Conservation (phyloP, 495 filamentous ascomycete genomes). For the Platismatia glauca region DNA sequence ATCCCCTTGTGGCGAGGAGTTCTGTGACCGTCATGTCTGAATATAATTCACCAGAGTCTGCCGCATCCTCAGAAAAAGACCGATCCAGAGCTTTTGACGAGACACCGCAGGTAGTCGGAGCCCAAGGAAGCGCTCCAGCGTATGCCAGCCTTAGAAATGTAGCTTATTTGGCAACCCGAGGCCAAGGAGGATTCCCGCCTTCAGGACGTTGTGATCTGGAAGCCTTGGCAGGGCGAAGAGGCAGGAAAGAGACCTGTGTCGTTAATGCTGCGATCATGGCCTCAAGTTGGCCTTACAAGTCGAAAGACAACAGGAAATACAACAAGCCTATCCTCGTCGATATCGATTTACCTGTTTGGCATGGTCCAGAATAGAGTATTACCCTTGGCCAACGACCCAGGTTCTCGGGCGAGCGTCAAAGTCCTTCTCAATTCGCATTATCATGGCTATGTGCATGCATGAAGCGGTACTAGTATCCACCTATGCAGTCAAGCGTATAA, state of each 20-base stretch:
- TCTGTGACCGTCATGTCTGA: background rate
- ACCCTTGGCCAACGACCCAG: background rate
- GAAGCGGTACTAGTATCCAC: background rate
- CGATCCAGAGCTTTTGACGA: background rate
- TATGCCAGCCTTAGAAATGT: background rate
- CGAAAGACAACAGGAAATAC: slow-evolving; percentile 45
- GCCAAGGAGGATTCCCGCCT: slow-evolving; percentile 33
- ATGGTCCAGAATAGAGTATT: background rate
- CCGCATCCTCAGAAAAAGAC: background rate
- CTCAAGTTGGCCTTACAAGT: slow-evolving; percentile 53
- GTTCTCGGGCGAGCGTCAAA: background rate
- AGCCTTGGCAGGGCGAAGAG: slow-evolving; percentile 35
- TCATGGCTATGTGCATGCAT: slow-evolving; percentile 8
- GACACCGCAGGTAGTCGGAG: background rate
- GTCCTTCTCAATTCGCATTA: background rate
- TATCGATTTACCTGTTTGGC: slow-evolving; percentile 54
- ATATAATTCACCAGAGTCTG: no score
- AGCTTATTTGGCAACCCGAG: slow-evolving; percentile 19
- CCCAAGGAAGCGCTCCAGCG: background rate
- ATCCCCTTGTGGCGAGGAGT: background rate
- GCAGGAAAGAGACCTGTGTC: slow-evolving; percentile 62
- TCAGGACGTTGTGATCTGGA: slow-evolving; percentile 34
- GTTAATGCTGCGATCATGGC: slow-evolving; percentile 69
- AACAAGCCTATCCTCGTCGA: slow-evolving; percentile 74
- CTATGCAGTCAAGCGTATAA: background rate